A percentile compares a stretch with the other conserved stretches of the same genome.
These are phyloP conservation scores for Solanum chiquidenum DNA, from an alignment of 257 asterid genomes.

Conservation along the genomic window DNA sequence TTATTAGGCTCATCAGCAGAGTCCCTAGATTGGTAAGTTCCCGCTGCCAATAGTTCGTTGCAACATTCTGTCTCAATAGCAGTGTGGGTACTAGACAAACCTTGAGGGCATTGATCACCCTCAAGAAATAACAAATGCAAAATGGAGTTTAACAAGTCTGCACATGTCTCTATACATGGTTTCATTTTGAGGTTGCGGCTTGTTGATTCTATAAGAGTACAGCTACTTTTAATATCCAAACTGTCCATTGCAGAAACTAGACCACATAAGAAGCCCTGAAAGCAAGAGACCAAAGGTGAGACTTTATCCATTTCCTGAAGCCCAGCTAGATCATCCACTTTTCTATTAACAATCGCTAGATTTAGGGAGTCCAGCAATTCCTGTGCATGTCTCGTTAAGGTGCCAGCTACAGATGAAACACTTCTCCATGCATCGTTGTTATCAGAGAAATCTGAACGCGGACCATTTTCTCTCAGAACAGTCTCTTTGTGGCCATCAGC, in stretches of 20 bases:
- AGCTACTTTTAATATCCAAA: constrained; percentile 13
- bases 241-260: constrained; percentile 41
- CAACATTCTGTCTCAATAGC: constrained; percentile 5
- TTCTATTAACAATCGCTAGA: constrained; percentile 14
- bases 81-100: constrained; percentile 8
- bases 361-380: constrained; percentile 17
- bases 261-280: constrained; percentile 72
- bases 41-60: constrained; percentile 1
- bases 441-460: constrained; percentile 9
- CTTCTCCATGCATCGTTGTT: constrained; percentile 26
- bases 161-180: constrained; percentile 31
- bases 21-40: constrained; percentile 8
- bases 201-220: constrained; percentile 20
- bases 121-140: constrained; percentile 40
- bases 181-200: constrained; percentile 27
- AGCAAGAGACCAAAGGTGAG: constrained; percentile 47
- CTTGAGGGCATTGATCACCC: constrained; percentile 18
- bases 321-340: constrained; percentile 20
- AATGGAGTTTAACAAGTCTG: constrained; percentile 23
- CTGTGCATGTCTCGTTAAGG: constrained; percentile 34
- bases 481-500: constrained; percentile 15
- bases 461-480: constrained; percentile 14
- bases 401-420: constrained; percentile 37
- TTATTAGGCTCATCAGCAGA: constrained; percentile 14
- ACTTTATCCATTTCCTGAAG: constrained; percentile 34